Evolutionary conservation across 352 stramenopile genomes (phyloP).

Genomic region (Plasmopara viticola): DNA sequence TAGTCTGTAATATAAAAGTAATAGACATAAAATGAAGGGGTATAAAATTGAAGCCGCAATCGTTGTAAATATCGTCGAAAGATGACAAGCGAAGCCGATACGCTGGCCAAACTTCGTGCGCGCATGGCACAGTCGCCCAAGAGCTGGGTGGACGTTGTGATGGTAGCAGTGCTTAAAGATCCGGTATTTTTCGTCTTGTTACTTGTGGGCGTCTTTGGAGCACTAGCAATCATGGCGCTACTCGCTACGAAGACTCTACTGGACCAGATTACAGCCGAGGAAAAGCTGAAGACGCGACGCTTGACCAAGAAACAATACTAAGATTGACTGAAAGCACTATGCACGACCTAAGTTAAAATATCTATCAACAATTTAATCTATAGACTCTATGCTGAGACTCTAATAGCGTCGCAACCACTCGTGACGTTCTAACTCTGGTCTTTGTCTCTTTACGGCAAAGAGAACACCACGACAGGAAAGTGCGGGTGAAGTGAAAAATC

Average conservation of each 20-base stretch:
- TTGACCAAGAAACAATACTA: slow-evolving; percentile 22
- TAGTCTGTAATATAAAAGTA: no score
- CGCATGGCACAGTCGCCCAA: slow-evolving; percentile 47
- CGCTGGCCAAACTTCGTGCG: slow-evolving; percentile 29
- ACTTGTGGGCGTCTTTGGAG: slow-evolving; percentile 34
- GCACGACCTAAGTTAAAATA: slow-evolving; percentile 1
- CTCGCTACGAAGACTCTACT: slow-evolving; percentile 55
- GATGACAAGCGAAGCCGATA: slow-evolving; percentile 14
- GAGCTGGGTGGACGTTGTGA: slow-evolving; percentile 58
- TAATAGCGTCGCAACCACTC: slow-evolving; percentile 10
- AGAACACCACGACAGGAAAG: slow-evolving; percentile 56
- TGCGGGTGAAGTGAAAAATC: slow-evolving; percentile 67
- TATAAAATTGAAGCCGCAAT: no score
- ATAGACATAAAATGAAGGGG: no score
- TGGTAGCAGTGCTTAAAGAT: slow-evolving; percentile 54
- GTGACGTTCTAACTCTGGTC: background rate
- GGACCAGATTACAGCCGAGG: slow-evolving; percentile 48
- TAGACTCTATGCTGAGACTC: slow-evolving; percentile 4
- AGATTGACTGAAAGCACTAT: background rate
- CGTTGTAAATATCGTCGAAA: background rate
- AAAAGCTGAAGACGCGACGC: slow-evolving; percentile 21
- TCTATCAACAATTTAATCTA: background rate
- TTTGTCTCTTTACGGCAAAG: slow-evolving; percentile 7
- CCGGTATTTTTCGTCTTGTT: slow-evolving; percentile 53
- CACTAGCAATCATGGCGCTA: slow-evolving; percentile 45